phyloP scores from a whole-genome alignment of 225 moss, liverwort and hornwort genomes.

The Climacium dendroides region DNA sequence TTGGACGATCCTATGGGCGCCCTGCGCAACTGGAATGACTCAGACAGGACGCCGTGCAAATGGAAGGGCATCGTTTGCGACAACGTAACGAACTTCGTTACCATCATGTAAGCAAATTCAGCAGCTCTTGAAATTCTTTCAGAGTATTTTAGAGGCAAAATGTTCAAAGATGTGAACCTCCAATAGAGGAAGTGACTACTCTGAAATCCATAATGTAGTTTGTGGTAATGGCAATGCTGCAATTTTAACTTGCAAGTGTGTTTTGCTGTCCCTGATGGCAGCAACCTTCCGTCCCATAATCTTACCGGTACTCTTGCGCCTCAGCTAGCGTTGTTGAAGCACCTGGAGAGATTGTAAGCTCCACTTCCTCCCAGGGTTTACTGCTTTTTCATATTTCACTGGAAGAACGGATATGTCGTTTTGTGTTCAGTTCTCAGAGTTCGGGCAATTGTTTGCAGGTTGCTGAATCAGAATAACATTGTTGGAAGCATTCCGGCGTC shows the following conservation, averaged over 20 bases:
- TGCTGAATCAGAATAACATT: constrained; percentile 18
- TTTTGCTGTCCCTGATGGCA: neutral
- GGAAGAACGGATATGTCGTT: neutral
- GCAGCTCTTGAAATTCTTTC: neutral
- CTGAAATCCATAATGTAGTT: neutral
- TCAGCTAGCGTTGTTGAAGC: constrained; percentile 9
- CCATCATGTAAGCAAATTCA: neutral
- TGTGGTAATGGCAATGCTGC: neutral
- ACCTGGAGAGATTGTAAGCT: constrained; percentile 18
- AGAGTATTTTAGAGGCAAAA: neutral
- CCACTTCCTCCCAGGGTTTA: neutral
- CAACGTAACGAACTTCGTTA: constrained; percentile 11
- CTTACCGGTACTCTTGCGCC: constrained; percentile 16
- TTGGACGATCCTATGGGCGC: constrained; percentile 7
- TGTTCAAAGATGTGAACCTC: neutral
- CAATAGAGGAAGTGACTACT: no score
- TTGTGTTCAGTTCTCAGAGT: neutral
- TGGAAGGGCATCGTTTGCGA: constrained; percentile 31
- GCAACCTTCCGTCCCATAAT: constrained; percentile 8
- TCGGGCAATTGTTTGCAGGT: neutral
- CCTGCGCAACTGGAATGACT: constrained; percentile 20
- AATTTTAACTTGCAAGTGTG: neutral
- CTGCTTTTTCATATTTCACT: neutral
- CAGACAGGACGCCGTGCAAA: constrained; percentile 22
- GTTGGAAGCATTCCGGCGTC: constrained; percentile 10